Evolutionary conservation across 441 rosid genomes (phyloP).

Genomic region (Gossypium laxum): DNA sequence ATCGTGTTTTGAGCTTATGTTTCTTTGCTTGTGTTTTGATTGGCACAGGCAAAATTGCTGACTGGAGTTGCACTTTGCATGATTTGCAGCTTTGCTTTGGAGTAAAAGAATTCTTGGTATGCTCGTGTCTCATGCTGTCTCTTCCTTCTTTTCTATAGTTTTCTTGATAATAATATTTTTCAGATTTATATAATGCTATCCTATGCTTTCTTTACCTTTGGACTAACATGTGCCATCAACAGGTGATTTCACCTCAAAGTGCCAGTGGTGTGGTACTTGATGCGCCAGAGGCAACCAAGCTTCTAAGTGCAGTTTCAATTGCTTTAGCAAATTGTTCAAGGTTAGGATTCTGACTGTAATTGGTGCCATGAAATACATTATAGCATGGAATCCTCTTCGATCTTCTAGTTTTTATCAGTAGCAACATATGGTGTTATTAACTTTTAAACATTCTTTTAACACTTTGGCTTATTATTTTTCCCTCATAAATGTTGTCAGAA

Average conservation of each 20-base stretch:
- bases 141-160: background rate
- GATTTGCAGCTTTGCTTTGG: slow-evolving; percentile 96
- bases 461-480: background rate
- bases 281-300: slow-evolving; percentile 91
- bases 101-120: slow-evolving; percentile 84
- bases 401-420: background rate
- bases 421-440: background rate
- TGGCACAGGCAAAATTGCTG: slow-evolving; percentile 48
- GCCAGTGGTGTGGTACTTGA: slow-evolving; percentile 94
- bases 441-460: background rate
- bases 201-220: slow-evolving; percentile 7
- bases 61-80: slow-evolving; percentile 60
- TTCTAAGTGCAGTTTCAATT: slow-evolving; percentile 83
- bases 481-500: background rate
- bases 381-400: background rate
- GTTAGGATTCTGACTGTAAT: slow-evolving; percentile 36
- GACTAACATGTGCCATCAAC: slow-evolving; percentile 19
- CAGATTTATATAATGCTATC: background rate
- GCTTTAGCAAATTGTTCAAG: slow-evolving; percentile 88
- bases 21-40: slow-evolving; percentile 24
- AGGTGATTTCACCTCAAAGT: slow-evolving; percentile 95
- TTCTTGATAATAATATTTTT: background rate
- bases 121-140: slow-evolving; percentile 5
- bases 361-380: background rate
- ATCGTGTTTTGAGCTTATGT: slow-evolving; percentile 10